Percentiles rank a stretch among this genome's conserved stretches.
phyloP scores from a whole-genome alignment of 495 filamentous ascomycete genomes.

The Tuber umbilicatum region DNA sequence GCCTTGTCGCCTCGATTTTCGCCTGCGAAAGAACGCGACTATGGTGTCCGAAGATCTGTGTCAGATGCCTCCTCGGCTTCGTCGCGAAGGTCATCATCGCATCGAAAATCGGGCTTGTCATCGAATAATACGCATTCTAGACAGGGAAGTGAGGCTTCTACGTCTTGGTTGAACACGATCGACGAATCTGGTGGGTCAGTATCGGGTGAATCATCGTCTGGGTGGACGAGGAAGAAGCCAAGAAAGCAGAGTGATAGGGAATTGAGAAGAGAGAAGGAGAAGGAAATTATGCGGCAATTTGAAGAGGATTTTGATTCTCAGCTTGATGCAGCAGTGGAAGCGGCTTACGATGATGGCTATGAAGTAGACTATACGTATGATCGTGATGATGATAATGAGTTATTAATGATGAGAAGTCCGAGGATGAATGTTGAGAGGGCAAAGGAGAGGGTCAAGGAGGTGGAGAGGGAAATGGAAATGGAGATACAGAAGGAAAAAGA shows the following conservation, averaged over 20 bases:
- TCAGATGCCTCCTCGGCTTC: conserved; percentile 46
- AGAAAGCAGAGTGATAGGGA: conserved; percentile 30
- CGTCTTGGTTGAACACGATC: conserved; percentile 93
- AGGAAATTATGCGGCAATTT: conserved; percentile 46
- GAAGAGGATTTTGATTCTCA: conserved; percentile 94
- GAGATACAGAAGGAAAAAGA: conserved; percentile 52
- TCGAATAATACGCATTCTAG: conserved; percentile 47
- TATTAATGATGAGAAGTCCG: conserved; percentile 52
- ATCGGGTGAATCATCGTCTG: conserved; percentile 39
- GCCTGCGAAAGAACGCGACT: conserved; percentile 27
- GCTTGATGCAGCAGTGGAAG: conserved; percentile 90
- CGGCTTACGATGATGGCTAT: conserved; percentile 84
- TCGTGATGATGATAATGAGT: conserved; percentile 43
- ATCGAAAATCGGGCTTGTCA: conserved; percentile 24
- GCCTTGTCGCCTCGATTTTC: conserved; percentile 36
- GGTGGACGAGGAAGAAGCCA: conserved; percentile 34
- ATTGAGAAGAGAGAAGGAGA: conserved; percentile 24
- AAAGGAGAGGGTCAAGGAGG: conserved; percentile 70
- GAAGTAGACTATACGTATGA: conserved; percentile 57
- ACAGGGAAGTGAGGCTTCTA: conserved; percentile 64
- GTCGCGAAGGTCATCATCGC: conserved; percentile 39
- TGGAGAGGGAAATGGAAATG: conserved; percentile 65
- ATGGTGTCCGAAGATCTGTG: conserved; percentile 42
- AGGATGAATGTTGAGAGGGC: conserved; percentile 68
- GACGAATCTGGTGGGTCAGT: conserved; percentile 82